Evolutionary conservation across 1,284 basidiomycete species (phyloP), one percentile per base, ranked within the genome.

Genomic region (Rhodotorula sp.): DNA sequence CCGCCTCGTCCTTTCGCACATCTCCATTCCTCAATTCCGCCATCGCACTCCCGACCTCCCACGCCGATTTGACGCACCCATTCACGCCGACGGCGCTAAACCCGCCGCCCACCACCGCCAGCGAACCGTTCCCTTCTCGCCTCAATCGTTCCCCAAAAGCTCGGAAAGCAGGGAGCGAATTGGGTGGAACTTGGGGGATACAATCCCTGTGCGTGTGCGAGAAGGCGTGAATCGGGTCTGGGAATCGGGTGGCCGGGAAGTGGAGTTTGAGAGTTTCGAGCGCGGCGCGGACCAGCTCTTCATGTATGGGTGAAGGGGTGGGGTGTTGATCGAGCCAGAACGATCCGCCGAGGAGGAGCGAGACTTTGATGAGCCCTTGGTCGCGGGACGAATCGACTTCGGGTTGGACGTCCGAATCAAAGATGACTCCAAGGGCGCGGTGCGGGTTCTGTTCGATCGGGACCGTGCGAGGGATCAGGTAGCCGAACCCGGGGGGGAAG

Each of bases 301-400:
- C 72, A 48, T 76, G 67, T 18, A 29, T 44, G 0, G 55, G 60
- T 14, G 18, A 5, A 7, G 63, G 51, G 17, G 18, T 5, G 20
- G 65, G 55, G 83, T 78, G n/a, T 10, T 20, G 30, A 37, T 71
- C 70, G 37, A 73, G 68, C 78, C 83, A 84, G 79, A 90, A 87
- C 0, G 91, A 90, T 0, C 94, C 94, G 20, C 95, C 94, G 51
- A 94, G 83, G 92, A 99, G 96, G 62, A 94, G 86, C 0, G 95
- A 95, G 71, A 96, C 80, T 79, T 96, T 96, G 26, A 81, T 81
- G 6, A 82, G 74, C 26, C 77, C 71, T 4, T 75, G 37, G 83
- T 86, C 76, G 85, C 81, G 20, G 0, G 69, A 42, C 29, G 79
- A 70, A 75, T 74, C 54, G 79, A 80, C 66, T 10, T 45, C 54